Conservation (phyloP, 2,329 filamentous ascomycete genomes). For the Chaetomium sp. region DNA sequence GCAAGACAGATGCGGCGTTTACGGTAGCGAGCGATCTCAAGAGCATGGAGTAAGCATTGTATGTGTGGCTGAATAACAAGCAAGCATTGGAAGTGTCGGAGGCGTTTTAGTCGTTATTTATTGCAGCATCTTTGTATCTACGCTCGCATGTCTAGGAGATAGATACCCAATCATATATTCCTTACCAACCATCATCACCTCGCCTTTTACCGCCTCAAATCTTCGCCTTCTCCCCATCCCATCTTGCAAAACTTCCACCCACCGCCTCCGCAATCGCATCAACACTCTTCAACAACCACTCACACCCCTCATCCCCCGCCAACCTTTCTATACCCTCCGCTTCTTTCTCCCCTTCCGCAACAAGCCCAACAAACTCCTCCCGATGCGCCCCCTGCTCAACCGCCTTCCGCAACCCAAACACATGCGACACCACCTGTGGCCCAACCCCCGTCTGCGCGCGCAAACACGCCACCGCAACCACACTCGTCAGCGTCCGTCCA, state of each 20-base stretch:
- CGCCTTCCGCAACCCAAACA: constrained; percentile 74
- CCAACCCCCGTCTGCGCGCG: constrained; percentile 75
- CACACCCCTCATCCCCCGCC: constrained; percentile 39
- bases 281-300: constrained; percentile 41
- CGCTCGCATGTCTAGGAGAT: not conserved
- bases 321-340: constrained; percentile 36
- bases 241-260: constrained; percentile 36
- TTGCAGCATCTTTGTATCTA: not conserved
- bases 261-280: constrained; percentile 41
- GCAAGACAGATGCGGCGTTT: constrained; percentile 66
- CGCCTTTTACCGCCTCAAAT: not conserved
- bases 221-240: constrained; percentile 12
- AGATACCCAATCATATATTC: constrained; percentile 4
- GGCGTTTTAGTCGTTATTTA: not conserved
- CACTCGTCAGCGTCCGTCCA: constrained; percentile 63
- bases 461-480: constrained; percentile 69
- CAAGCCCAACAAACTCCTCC: constrained; percentile 19
- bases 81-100: no score
- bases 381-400: constrained; percentile 58
- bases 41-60: constrained; percentile 34
- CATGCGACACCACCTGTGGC: constrained; percentile 73
- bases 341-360: constrained; percentile 9
- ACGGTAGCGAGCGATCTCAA: constrained; percentile 52
- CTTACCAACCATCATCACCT: not conserved
- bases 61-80: not conserved